Base-by-base conservation (phyloP, 2,329 filamentous ascomycete species). In the Pseudogymnoascus sp. region DNA sequence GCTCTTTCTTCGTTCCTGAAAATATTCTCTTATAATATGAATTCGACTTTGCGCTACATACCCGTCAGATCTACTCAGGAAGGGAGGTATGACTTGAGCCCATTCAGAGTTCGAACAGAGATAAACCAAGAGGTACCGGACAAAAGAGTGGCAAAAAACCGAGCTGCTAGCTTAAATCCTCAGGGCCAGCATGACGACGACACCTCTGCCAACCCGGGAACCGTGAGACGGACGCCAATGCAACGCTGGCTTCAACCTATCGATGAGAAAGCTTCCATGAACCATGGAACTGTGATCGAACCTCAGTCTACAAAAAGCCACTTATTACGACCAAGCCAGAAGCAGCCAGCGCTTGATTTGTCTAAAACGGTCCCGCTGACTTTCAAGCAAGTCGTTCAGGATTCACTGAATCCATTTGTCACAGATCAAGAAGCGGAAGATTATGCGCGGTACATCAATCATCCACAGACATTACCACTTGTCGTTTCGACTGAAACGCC, bases 11-110 rank as follows among this genome's bases (percentile, higher is more conserved):
- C 91, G 0, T 91, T 97, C 67, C 83, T 87, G 12, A 99, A 97
- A 72, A 89, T 97, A 72, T 97, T 96, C 72, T 85, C 91, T 0
- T 96, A 89, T 75, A 92, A 90, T 71, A 90, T 97, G 82, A 96
- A 93, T 71, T 92, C 90, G 0, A 94, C 90, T 3, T 85, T 92
- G 65, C 89, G 88, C 64, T 92, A 93, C 71, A 87, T 93, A 33
- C 88, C 89, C 9, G 82, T 92, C 63, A 87, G 87, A 63, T 84
- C 86, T 1, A 87, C 86, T 4, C 83, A 87, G 68, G 84, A 90
- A 64, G 87, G 87, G 10, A 85, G 85, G 62, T 92, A 91, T 69
- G 90, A 97, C 71, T 81, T 93, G 42, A 96, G 90, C 64, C 93
- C 93, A 0, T 99, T 97, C 73, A 85, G 88, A 36, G 87, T 92